Conservation (phyloP, 1,284 basidiomycete genomes). For the Ustilago vetiveriae region DNA sequence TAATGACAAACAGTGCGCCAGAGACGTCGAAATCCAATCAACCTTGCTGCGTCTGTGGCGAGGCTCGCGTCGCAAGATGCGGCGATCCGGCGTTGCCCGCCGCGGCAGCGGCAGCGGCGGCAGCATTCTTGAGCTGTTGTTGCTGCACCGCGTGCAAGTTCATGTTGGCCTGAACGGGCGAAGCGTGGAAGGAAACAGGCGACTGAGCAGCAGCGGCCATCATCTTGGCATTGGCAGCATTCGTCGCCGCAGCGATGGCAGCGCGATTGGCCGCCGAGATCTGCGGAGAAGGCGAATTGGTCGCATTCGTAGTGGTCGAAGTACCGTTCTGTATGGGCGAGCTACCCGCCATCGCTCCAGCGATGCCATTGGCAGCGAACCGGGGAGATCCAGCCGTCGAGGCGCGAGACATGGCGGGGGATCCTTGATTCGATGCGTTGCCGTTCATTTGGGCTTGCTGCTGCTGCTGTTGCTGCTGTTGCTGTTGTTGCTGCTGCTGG, state of each 20-base stretch:
- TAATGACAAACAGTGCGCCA: no score
- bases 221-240: slow-evolving; percentile 42
- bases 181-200: slow-evolving; percentile 38
- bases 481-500: slow-evolving; percentile 32
- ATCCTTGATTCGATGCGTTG: slow-evolving; percentile 40
- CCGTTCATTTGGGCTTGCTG: slow-evolving; percentile 21
- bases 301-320: slow-evolving; percentile 31
- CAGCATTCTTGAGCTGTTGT: slow-evolving; percentile 43
- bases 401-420: slow-evolving; percentile 47
- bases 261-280: slow-evolving; percentile 46
- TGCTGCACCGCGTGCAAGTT: slow-evolving; percentile 39
- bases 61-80: slow-evolving; percentile 31
- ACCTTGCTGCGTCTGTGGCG: slow-evolving; percentile 43
- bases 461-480: slow-evolving; percentile 24
- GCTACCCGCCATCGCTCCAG: slow-evolving; percentile 29
- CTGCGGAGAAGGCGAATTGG: slow-evolving; percentile 49
- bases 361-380: slow-evolving; percentile 41
- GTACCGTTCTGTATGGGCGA: slow-evolving; percentile 38
- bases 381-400: slow-evolving; percentile 46
- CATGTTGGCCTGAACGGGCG: slow-evolving; percentile 39
- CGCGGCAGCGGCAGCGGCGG: slow-evolving; percentile 34
- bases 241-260: slow-evolving; percentile 41
- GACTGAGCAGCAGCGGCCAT: slow-evolving; percentile 30
- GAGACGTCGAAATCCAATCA: slow-evolving; percentile 6
- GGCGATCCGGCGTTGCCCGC: slow-evolving; percentile 28